Evolutionary conservation across 2,329 filamentous ascomycete species (phyloP), one percentile per base, ranked within the genome.

Genomic region (Aspergillus novofumigatus): DNA sequence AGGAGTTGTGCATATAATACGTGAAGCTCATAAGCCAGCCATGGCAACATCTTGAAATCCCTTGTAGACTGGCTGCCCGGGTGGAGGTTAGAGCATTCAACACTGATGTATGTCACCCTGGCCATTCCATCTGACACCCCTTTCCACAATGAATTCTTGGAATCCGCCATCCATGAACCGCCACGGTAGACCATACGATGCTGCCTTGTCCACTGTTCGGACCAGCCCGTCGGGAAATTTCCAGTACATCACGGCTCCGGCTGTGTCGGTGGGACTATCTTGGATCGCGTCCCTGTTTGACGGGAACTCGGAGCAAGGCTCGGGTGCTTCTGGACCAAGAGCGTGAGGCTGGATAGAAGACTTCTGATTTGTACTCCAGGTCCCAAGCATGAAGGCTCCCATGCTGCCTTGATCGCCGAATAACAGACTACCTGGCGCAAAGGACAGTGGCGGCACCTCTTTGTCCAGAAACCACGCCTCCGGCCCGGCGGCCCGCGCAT

Each of bases 111-210:
- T 6, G 56, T 55, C 14, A 61, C 26, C 23, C 52, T 55, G 4
- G 56, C 54, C 11, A 17, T 61, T 1, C 53, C 52, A 20, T 57
- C 49, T 14, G 59, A 55, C 3, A 41, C 28, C 28, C n/a, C 23
- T 50, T 17, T 59, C 56, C 3, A 61, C 56, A 10, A 61, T 54
- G 17, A 49, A 59, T 20, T 59, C 59, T 29, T 61, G 59, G n/a
- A 54, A 59, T 1, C 56, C 56, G 20, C 59, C 59, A 9, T 61
- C 51, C 56, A 61, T 61, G 3, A 55, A 14, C n/a, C 56, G 56
- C 59, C 56, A 59, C 20, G 59, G 59, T 2, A 54, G 21, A 3
- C 56, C 59, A 29, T 56, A 59, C 1, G 51, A 54, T 8, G 56
- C 56, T 8, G 51, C 53, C 11, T 26, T 21, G 11, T 61, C 50